A percentile compares a stretch with the other conserved stretches of the same genome.
phyloP scores from a whole-genome alignment of 2,329 filamentous ascomycete genomes.

The Drechslera avenae region DNA sequence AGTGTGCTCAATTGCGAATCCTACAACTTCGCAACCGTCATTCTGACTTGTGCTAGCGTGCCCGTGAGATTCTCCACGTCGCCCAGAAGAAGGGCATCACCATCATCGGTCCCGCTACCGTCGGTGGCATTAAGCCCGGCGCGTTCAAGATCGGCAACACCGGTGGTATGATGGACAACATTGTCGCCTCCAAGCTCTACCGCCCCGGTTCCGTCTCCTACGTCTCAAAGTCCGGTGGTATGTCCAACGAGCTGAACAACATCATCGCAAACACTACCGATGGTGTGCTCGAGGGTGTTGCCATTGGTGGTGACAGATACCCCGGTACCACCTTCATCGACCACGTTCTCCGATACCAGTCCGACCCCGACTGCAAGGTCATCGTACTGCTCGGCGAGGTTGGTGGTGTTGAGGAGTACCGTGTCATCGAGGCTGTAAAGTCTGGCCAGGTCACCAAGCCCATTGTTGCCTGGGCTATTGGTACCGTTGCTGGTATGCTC shows the following conservation, averaged over 20 bases:
- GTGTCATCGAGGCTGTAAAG: constrained; percentile 98
- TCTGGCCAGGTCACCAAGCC: constrained; percentile 94
- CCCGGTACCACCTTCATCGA: constrained; percentile 99
- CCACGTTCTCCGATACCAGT: constrained; percentile 94
- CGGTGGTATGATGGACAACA: constrained; percentile 99
- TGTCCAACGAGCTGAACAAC: constrained; percentile 99
- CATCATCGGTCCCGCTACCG: constrained; percentile 97
- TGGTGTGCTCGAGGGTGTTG: constrained; percentile 98
- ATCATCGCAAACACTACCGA: constrained; percentile 96
- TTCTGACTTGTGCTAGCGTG: constrained; percentile 65
- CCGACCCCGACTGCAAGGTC: constrained; percentile 97
- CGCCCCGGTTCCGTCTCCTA: constrained; percentile 98
- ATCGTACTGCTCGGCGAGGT: constrained; percentile 95
- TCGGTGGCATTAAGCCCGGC: constrained; percentile 99
- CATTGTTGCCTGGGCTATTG: constrained; percentile 98
- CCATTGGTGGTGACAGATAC: constrained; percentile 98
- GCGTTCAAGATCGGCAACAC: constrained; percentile 99
- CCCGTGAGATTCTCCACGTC: constrained; percentile 95
- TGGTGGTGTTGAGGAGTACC: constrained; percentile 99
- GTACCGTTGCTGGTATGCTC: constrained; percentile 99
- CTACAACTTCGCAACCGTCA: background rate
- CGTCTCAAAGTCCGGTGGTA: constrained; percentile 99
- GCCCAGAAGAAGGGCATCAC: constrained; percentile 98
- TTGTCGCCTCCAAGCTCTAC: constrained; percentile 99
- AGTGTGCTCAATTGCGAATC: constrained; percentile 51